Conservation (phyloP, 306 rosid species). For the Quercus rubra region DNA sequence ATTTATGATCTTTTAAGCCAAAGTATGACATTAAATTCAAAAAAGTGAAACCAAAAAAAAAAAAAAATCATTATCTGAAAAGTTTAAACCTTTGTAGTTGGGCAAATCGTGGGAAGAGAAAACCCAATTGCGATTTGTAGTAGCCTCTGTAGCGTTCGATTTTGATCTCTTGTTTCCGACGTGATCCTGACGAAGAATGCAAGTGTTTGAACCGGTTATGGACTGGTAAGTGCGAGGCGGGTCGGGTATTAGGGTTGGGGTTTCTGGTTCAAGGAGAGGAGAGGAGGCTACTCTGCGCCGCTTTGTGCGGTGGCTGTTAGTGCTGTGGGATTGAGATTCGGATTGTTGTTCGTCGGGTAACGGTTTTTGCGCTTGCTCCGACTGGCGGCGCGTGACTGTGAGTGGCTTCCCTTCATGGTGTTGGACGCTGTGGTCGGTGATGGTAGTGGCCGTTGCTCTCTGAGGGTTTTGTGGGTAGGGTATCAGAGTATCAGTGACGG, state of each 20-base stretch:
- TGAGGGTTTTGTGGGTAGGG: too few relatives aligned
- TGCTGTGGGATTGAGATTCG: too few relatives aligned
- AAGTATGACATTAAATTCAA: background rate
- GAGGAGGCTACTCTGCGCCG: conserved; percentile 17
- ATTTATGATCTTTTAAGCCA: background rate
- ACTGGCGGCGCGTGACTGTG: conserved; percentile 9
- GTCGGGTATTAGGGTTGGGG: conserved; percentile 15
- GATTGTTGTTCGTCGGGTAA: background rate
- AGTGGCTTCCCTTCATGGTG: background rate
- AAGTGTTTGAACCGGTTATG: conserved; percentile 22
- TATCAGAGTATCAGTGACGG: too few relatives aligned
- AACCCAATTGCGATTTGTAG: conserved; percentile 51
- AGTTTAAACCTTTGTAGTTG: conserved; percentile 33
- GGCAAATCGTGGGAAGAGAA: conserved; percentile 48
- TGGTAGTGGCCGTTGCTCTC: background rate
- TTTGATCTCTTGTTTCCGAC: conserved; percentile 23
- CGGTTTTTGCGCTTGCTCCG: conserved; percentile 34
- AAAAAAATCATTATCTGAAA: too few relatives aligned
- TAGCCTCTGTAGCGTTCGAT: conserved; percentile 5
- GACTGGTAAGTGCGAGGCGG: background rate
- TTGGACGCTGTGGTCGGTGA: background rate
- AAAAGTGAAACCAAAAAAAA: background rate
- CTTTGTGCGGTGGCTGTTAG: conserved; percentile 8
- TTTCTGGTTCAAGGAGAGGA: conserved; percentile 16
- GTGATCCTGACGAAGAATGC: conserved; percentile 22